Evolutionary conservation across 371 early-diverging fungal species (phyloP).

Genomic region (Lichtheimia ramosa): DNA sequence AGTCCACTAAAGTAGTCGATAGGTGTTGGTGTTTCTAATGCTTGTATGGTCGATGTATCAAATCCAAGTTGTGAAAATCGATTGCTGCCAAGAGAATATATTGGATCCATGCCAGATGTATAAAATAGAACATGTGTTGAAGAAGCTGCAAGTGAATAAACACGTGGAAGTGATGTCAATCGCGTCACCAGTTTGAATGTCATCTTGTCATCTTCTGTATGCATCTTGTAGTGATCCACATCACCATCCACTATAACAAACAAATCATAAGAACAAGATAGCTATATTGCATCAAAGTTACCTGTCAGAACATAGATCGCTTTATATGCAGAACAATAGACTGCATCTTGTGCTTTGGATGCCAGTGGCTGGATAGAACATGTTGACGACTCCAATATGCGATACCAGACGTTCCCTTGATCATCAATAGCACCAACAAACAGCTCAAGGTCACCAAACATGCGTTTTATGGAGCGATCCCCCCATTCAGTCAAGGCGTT

Average conservation of each 20-base stretch:
- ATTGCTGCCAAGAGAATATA: slow-evolving; percentile 42
- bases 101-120: slow-evolving; percentile 13
- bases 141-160: slow-evolving; percentile 20
- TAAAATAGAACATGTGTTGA: slow-evolving; percentile 28
- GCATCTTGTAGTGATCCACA: background rate
- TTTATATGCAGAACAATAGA: slow-evolving; percentile 1
- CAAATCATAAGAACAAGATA: background rate
- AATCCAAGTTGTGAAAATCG: slow-evolving; percentile 38
- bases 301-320: slow-evolving; percentile 17
- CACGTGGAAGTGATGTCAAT: slow-evolving; percentile 1
- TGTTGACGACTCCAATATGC: background rate
- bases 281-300: slow-evolving; percentile 1
- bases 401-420: slow-evolving; percentile 5
- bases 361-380: background rate
- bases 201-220: background rate
- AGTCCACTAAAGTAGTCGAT: slow-evolving; percentile 39
- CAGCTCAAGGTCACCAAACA: slow-evolving; percentile 1
- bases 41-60: slow-evolving; percentile 16
- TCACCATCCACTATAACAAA: background rate
- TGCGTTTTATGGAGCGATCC: background rate
- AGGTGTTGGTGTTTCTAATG: slow-evolving; percentile 6
- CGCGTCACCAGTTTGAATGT: background rate
- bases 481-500: slow-evolving; percentile 3
- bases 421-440: slow-evolving; percentile 19
- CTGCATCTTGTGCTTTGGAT: slow-evolving; percentile 9